Base-by-base conservation (phyloP, 2,329 filamentous ascomycete species). In the Aspergillus brasiliensis region DNA sequence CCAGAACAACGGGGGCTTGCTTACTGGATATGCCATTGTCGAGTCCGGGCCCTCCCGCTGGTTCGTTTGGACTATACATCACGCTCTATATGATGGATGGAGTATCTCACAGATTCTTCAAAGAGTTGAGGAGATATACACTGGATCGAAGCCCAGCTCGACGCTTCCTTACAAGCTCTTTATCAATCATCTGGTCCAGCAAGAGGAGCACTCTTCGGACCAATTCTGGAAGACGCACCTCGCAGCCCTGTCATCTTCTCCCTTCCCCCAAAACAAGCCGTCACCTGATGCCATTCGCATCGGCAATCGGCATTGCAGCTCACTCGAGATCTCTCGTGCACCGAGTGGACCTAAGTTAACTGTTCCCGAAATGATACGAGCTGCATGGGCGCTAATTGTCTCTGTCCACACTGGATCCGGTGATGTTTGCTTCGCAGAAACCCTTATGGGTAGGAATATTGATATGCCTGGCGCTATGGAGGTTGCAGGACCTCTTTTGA, bases 391-490 rank as follows among this genome's bases (percentile, higher is more conserved):
- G 1, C 73, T 85, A 19, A 75, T 83, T 0, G 67, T 86, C 3
- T 75, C 79, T 2, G 71, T 71, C 3, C 84, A 83, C 62, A 82
- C 82, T 1, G 78, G 78, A 0, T 70, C 73, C 0, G 72, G 74
- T 2, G 79, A 83, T 42, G 77, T 85, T 0, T 82, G 80, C 28
- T 86, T 86, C 60, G 84, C 84, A 1, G 82, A 84, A 57, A 77
- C 85, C 0, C 70, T 83, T 3, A 83, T 82, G 0, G 84, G 84
- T 1, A 76, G 84, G 13, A 83, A 86, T 60, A 76, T 81, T 3
- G 78, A 82, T 1, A 73, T 86, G 0, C 71, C 76, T 2, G 77
- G 78, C 0, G 80, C 85, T 10, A 75, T 81, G 2, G 74, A 80
- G 2, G 78, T 82, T 1, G 77, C 83, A 10, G 84, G 84, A 0